Percentiles rank a stretch among this genome's conserved stretches.
These are phyloP conservation scores for Acacia concinna DNA, from an alignment of 331 rosid genomes.

Conservation along the genomic window DNA sequence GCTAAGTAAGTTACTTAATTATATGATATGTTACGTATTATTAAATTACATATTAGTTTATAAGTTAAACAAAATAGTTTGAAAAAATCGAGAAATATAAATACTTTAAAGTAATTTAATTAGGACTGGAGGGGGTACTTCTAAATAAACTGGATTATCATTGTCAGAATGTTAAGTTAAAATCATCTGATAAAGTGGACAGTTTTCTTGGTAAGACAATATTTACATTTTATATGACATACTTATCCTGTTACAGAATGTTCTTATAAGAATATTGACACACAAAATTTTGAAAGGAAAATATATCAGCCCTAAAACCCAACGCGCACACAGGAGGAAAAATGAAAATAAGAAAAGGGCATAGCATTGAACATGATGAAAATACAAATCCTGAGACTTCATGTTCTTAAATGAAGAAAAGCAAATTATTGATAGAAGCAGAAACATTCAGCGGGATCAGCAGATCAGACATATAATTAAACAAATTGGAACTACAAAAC, in stretches of 20 bases:
- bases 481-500: constrained; percentile 9
- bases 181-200: not conserved
- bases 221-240: no score
- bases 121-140: not conserved
- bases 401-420: not conserved
- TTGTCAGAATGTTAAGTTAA: not conserved
- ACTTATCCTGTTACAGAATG: no score
- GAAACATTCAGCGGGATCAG: constrained; percentile 13
- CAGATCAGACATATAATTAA: constrained; percentile 15
- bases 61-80: no score
- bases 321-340: not conserved
- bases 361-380: not conserved
- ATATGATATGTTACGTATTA: no score
- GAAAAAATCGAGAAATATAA: no score
- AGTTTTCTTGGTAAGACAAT: no score
- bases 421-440: not conserved
- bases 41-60: no score
- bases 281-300: not conserved
- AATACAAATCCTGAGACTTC: not conserved
- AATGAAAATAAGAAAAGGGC: not conserved
- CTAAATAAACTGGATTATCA: not conserved
- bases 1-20: no score
- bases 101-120: no score
- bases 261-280: constrained; percentile 9
- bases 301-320: not conserved